phyloP scores from a whole-genome alignment of 2,329 filamentous ascomycete genomes.

The Talaromyces pinophilus region DNA sequence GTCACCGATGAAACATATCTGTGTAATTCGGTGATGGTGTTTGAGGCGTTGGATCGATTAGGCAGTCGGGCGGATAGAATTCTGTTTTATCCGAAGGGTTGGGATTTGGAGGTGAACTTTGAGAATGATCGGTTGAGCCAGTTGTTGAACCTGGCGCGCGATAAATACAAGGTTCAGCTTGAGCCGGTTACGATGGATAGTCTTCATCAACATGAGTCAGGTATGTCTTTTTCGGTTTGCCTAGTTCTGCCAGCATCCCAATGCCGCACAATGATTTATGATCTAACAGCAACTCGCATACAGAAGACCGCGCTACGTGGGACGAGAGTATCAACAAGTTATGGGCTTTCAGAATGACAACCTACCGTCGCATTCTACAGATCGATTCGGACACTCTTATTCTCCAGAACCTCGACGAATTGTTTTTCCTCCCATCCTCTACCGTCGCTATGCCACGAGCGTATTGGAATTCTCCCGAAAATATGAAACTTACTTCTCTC shows the following conservation, averaged over 20 bases:
- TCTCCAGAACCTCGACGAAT: constrained; percentile 66
- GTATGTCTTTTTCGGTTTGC: not conserved
- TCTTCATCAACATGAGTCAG: constrained; percentile 8
- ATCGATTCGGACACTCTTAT: constrained; percentile 66
- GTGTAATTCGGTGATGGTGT: constrained; percentile 47
- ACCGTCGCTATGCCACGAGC: constrained; percentile 69
- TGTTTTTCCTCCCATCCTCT: constrained; percentile 65
- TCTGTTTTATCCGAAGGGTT: constrained; percentile 45
- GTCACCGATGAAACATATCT: constrained; percentile 45
- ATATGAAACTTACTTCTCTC: constrained; percentile 59
- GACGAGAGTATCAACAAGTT: constrained; percentile 68
- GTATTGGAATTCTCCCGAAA: constrained; percentile 65
- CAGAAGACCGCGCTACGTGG: constrained; percentile 52
- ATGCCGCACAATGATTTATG: not conserved
- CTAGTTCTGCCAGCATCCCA: no score
- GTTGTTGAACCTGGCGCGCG: constrained; percentile 51
- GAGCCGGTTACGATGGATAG: constrained; percentile 41
- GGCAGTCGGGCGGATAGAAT: constrained; percentile 45
- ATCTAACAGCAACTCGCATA: constrained; percentile 3
- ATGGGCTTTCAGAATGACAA: constrained; percentile 66
- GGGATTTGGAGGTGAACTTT: constrained; percentile 38
- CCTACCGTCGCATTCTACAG: constrained; percentile 61
- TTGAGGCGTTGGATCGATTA: constrained; percentile 42
- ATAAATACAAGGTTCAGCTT: constrained; percentile 53
- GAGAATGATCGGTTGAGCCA: constrained; percentile 43